Conservation (phyloP, 805 yeast genomes). For the Ogataea pini region DNA sequence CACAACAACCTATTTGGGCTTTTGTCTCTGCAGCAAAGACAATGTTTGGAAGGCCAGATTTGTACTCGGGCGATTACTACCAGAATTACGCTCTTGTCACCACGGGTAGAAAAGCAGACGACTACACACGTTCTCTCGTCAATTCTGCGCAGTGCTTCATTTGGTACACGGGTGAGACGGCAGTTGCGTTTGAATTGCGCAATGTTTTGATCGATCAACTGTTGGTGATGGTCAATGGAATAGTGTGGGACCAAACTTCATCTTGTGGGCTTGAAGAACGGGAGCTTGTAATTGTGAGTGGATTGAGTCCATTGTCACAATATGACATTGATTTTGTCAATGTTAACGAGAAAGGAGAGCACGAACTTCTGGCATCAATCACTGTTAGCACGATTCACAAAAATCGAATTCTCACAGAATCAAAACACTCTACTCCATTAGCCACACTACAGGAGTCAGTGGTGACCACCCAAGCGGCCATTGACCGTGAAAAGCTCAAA, state of each 20-base stretch:
- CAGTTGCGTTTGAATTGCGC: constrained; percentile 51
- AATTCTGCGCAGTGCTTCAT: constrained; percentile 40
- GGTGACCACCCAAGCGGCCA: constrained; percentile 59
- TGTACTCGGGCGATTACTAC: constrained; percentile 43
- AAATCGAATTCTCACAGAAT: constrained; percentile 35
- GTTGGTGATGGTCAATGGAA: constrained; percentile 58
- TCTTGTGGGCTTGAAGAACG: constrained; percentile 49
- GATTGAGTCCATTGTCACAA: constrained; percentile 63
- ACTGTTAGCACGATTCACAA: constrained; percentile 39
- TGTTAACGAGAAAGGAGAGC: constrained; percentile 33
- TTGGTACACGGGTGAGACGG: constrained; percentile 52
- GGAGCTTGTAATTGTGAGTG: constrained; percentile 59
- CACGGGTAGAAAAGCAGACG: constrained; percentile 35
- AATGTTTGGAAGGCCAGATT: constrained; percentile 46
- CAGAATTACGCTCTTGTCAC: constrained; percentile 40
- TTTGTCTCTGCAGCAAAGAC: constrained; percentile 52
- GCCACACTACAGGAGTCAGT: constrained; percentile 66
- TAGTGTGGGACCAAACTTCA: constrained; percentile 67
- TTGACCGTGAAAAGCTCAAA: constrained; percentile 57
- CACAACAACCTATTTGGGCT: constrained; percentile 55
- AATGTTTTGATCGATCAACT: constrained; percentile 45
- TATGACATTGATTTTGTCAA: constrained; percentile 55
- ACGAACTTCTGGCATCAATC: constrained; percentile 32
- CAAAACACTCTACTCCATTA: constrained; percentile 50
- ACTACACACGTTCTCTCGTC: constrained; percentile 26